Base-by-base conservation (phyloP, 768 basidiomycete species). In the Mycena galericulata region DNA sequence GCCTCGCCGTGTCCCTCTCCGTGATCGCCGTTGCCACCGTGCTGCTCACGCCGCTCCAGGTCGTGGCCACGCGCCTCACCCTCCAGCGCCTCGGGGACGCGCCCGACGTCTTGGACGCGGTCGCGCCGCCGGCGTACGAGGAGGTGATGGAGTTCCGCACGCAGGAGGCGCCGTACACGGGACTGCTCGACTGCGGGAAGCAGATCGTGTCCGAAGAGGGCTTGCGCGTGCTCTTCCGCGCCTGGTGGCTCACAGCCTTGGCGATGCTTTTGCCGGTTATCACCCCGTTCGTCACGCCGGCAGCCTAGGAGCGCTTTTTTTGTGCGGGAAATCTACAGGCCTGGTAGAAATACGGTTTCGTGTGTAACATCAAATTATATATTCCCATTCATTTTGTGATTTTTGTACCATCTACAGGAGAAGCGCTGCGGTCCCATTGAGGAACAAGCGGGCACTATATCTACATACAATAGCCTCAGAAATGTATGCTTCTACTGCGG, bases 161-260 rank as follows among this genome's bases (percentile, higher is more conserved):
- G 56, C 34, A 53, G 38, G 20, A 51, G 50, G 62, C 68, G 56
- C 62, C 62, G 40, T 69, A 69, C 27, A 59, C 50, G 38, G 17
- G 20, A 8, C 32, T 65, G 29, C 5, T 59, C 22, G 62, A 69
- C 47, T 68, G 67, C 43, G 68, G 32, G 56, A 15, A 41, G 18
- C 26, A 57, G 62, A 65, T 57, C 18, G 36, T 65, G 26, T 7
- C 3, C 10, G 68, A 70, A 40, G 68, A 70, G 50, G 68, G 68
- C 29, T 22, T 6, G 51, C 30, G 53, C 26, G 63, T 45, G 36
- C 36, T 70, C 34, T 62, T 70, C 36, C 68, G 68, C 50, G 68
- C 63, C 12, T 70, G 68, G 68, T 70, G 68, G 68, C 22, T 70
- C 38, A 70, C 68, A 12, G 32, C 63, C 36, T 18, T 62, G 10